These are phyloP conservation scores for Fusarium torulosum DNA, from an alignment of 2,329 filamentous ascomycete species.

Conservation along the genomic window DNA sequence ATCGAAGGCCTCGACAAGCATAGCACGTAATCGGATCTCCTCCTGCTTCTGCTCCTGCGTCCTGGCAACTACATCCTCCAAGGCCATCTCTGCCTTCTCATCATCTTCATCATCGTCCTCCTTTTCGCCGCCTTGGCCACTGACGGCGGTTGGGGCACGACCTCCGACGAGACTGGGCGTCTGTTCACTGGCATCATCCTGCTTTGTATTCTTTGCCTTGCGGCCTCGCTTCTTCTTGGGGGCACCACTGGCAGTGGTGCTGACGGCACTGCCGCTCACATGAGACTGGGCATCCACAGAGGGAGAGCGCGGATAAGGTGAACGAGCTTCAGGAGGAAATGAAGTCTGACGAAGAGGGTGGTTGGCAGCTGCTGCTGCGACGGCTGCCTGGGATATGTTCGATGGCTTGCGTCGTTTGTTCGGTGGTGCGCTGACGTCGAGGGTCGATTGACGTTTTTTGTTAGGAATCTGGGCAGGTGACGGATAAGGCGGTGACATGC, in stretches of 20 bases:
- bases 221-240: conserved; percentile 72
- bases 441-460: conserved; percentile 72
- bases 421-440: conserved; percentile 64
- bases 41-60: conserved; percentile 77
- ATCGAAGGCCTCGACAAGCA: conserved; percentile 75
- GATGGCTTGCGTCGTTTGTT: conserved; percentile 80
- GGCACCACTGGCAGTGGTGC: conserved; percentile 55
- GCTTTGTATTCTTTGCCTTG: conserved; percentile 69
- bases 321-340: conserved; percentile 75
- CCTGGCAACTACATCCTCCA: conserved; percentile 69
- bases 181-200: conserved; percentile 56
- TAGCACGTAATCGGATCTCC: conserved; percentile 67
- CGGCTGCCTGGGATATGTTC: conserved; percentile 67
- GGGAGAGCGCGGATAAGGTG: conserved; percentile 72
- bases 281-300: conserved; percentile 72
- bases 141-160: conserved; percentile 58
- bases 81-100: conserved; percentile 66
- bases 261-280: conserved; percentile 71
- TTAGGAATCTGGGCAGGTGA: conserved; percentile 62
- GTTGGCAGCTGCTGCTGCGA: conserved; percentile 61
- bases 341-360: conserved; percentile 85
- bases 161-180: conserved; percentile 60
- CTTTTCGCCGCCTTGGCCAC: conserved; percentile 60
- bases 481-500: conserved; percentile 67
- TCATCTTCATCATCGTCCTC: conserved; percentile 70